Evolutionary conservation across 352 stramenopile genomes (phyloP), one percentile per base, ranked within the genome.

Genomic region (Phytopythium sindhum): DNA sequence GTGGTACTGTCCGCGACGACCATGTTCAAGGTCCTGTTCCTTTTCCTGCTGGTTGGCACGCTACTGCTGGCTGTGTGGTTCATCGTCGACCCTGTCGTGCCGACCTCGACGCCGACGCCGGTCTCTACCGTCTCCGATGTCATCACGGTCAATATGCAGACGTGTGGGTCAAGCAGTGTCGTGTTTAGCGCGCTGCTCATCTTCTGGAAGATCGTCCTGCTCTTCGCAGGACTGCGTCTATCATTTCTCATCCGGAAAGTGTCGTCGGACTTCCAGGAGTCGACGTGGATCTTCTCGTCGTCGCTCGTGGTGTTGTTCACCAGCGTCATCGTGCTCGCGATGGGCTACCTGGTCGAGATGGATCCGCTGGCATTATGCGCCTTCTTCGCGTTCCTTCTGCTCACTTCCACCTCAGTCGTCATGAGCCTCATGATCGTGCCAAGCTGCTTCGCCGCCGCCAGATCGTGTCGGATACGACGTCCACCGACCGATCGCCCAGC

Each of bases 181-280:
- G 66, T 80, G 9, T 84, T 84, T 44, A 57, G 66, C 2, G 65
- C 54, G 8, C 29, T 82, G 7, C 35, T 76, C 21, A 67, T 84
- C 51, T 76, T 81, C 54, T 84, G 70, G 70, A 84, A 84, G 57
- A 68, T 68, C 5, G 56, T 78, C 26, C 61, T 86, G 57, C 57
- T 83, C 4, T 71, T 74, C 8, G 35, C 65, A 0, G 75, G 75
- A 4, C 51, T 83, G n/a, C 81, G 75, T 31, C n/a, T 84, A 28
- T 79, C 73, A 9, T 81, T 87, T 44, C 64, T 81, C 26, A 82
- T 87, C 61, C 78, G 75, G 50, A 77, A 80, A 31, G 69, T 73
- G 9, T 75, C 68, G 26, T 35, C 56, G 1, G 72, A 80, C 33
- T 80, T 77, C 26, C 72, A 80, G 45, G 72, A 80, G 28, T 69